These are phyloP conservation scores for Lentinula lateritia DNA, from an alignment of 768 basidiomycete genomes.

Conservation along the genomic window DNA sequence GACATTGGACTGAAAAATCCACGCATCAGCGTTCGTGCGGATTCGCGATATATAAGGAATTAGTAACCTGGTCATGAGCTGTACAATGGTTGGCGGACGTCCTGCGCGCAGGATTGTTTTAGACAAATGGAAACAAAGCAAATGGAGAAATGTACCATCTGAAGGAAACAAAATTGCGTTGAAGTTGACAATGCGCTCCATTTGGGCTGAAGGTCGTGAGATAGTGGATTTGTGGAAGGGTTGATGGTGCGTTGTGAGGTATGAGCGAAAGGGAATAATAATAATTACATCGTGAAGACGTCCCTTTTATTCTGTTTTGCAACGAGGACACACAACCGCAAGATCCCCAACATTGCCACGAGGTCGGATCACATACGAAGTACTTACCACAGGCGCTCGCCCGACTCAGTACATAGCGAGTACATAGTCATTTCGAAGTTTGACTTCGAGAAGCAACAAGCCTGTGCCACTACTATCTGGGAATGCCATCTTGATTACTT, in stretches of 20 bases:
- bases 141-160: slow-evolving; percentile 34
- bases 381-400: neutral
- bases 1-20: slow-evolving; percentile 33
- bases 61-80: slow-evolving; percentile 66
- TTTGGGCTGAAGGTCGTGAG: slow-evolving; percentile 16
- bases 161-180: slow-evolving; percentile 76
- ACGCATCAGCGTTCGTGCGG: neutral
- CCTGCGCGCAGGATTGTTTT: slow-evolving; percentile 25
- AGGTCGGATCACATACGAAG: neutral
- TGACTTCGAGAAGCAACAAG: neutral
- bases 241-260: neutral
- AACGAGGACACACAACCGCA: neutral
- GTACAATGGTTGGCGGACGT: slow-evolving; percentile 66
- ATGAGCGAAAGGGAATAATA: neutral
- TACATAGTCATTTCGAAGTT: neutral
- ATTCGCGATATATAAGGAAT: neutral
- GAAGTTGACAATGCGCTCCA: slow-evolving; percentile 62
- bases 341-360: neutral
- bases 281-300: neutral
- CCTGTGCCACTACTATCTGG: neutral
- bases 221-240: neutral
- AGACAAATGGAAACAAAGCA: slow-evolving; percentile 7
- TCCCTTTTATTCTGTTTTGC: neutral
- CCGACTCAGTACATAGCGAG: neutral
- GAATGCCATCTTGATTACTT: neutral